Base-by-base conservation (phyloP, 2,329 filamentous ascomycete genomes). In the Aspergillus tamarii region DNA sequence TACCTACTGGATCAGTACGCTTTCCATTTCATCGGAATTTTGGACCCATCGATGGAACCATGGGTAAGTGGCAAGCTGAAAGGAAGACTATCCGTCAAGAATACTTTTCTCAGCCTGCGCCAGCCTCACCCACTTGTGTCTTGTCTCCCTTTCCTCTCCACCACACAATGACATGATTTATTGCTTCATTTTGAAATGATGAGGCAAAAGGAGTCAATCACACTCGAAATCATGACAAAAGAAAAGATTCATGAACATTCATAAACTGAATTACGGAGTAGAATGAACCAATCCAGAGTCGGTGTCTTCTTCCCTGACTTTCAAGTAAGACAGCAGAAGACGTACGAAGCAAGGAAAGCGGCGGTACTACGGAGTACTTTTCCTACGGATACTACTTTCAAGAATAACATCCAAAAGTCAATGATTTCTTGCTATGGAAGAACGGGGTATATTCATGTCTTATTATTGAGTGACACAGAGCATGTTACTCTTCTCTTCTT, bases 101-200 rank as follows among this genome's bases (percentile, higher is more conserved):
- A 23, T 4, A 19, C 48, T 52, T 16, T 52, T 53, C 30, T 53
- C 50, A 53, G 26, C 50, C 50, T 53, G 16, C 50, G 28, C 52
- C 52, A 55, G 52, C 52, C 52, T 39, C 52, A 55, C 32, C 36
- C n/a, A 54, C n/a, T 21, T 34, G 30, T 54, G 3, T 54, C 52
- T 32, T 16, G 16, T 21, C 16, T 30, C n/a, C 26, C 26, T 14
- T 26, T 21, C 16, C 32, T 39, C 32, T 21, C 30, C 52, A 55
- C 52, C 52, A 55, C 36, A 21, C 52, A 55, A 23, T 55, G n/a
- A 55, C 32, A 23, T 41, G 11, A 41, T n/a, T 28, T 10, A 32
- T 32, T 55, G 52, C 52, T 55, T 55, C 52, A 55, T 39, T 55
- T 41, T 55, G 5, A 26, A 39, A 39, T 26, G 32, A n/a, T 55